phyloP scores from a whole-genome alignment of 805 yeast species.

The Saccharomycopsis olivae region DNA sequence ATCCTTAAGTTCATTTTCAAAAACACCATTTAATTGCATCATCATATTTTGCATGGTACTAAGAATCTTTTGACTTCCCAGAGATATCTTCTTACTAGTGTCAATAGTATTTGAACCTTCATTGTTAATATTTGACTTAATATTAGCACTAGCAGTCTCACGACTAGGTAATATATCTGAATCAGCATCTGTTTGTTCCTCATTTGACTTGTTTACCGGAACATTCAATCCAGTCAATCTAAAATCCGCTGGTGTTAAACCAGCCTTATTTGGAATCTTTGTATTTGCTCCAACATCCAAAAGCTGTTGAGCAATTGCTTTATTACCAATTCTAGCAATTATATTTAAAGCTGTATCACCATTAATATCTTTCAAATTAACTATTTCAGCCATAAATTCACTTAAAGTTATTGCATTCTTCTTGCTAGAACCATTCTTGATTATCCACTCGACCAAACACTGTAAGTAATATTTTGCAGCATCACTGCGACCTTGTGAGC shows the following conservation, averaged over 20 bases:
- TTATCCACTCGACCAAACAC: slow-evolving; percentile 68
- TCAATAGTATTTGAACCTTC: background rate
- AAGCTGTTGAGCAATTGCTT: slow-evolving; percentile 67
- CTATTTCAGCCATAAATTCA: slow-evolving; percentile 54
- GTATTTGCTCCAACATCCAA: slow-evolving; percentile 85
- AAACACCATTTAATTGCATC: slow-evolving; percentile 43
- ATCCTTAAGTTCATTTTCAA: slow-evolving; percentile 42
- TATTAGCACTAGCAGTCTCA: too few species aligned
- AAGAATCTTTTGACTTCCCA: slow-evolving; percentile 33
- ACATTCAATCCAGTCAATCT: slow-evolving; percentile 35
- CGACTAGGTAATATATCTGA: background rate
- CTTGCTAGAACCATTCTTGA: slow-evolving; percentile 29
- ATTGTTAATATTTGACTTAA: background rate
- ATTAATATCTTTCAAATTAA: slow-evolving; percentile 82
- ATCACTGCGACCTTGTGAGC: slow-evolving; percentile 60
- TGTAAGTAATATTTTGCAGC: slow-evolving; percentile 69
- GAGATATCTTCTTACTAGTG: slow-evolving; percentile 11
- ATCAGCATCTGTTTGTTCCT: slow-evolving; percentile 2
- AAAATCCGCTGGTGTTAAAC: slow-evolving; percentile 78
- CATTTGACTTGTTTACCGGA: background rate
- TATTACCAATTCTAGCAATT: slow-evolving; percentile 81
- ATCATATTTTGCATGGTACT: slow-evolving; percentile 43
- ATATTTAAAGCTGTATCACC: slow-evolving; percentile 95
- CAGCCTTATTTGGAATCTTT: slow-evolving; percentile 69
- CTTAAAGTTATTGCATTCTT: slow-evolving; percentile 39